These are phyloP conservation scores for Amauroascus verrucosus DNA, from an alignment of 2,329 filamentous ascomycete genomes.

Conservation along the genomic window DNA sequence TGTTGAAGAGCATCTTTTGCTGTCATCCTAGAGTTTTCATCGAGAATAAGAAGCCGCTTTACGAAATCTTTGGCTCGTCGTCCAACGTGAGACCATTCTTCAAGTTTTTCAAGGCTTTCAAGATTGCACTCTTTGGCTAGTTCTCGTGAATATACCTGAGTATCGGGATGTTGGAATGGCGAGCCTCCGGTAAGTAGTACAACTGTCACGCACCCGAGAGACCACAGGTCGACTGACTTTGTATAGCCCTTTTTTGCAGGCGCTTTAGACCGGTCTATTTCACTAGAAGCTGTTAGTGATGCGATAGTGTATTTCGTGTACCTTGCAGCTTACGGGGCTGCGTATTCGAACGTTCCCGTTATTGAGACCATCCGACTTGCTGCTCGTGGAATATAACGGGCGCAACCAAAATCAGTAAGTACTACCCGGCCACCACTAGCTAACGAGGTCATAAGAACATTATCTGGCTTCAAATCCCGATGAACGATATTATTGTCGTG, in stretches of 20 bases:
- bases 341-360: slow-evolving; percentile 48
- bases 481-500: slow-evolving; percentile 48
- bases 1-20: slow-evolving; percentile 46
- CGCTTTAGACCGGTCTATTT: slow-evolving; percentile 13
- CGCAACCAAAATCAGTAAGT: slow-evolving; percentile 52
- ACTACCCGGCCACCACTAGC: slow-evolving; percentile 44
- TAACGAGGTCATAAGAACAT: slow-evolving; percentile 50
- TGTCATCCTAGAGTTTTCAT: slow-evolving; percentile 43
- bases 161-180: slow-evolving; percentile 35
- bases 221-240: slow-evolving; percentile 53
- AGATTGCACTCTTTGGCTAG: slow-evolving; percentile 36
- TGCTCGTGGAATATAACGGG: slow-evolving; percentile 29
- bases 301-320: neutral
- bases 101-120: slow-evolving; percentile 34
- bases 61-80: slow-evolving; percentile 45
- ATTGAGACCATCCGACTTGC: slow-evolving; percentile 43
- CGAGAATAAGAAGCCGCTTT: slow-evolving; percentile 39
- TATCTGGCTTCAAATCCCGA: slow-evolving; percentile 54
- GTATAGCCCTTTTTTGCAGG: slow-evolving; percentile 35
- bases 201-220: slow-evolving; percentile 46
- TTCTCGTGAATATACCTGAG: slow-evolving; percentile 22
- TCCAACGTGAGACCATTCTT: slow-evolving; percentile 36
- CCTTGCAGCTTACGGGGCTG: slow-evolving; percentile 45
- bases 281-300: slow-evolving; percentile 18
- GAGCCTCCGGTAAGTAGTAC: slow-evolving; percentile 43